Evolutionary conservation across 2,329 filamentous ascomycete genomes (phyloP).

Genomic region (Colletotrichum sp.): DNA sequence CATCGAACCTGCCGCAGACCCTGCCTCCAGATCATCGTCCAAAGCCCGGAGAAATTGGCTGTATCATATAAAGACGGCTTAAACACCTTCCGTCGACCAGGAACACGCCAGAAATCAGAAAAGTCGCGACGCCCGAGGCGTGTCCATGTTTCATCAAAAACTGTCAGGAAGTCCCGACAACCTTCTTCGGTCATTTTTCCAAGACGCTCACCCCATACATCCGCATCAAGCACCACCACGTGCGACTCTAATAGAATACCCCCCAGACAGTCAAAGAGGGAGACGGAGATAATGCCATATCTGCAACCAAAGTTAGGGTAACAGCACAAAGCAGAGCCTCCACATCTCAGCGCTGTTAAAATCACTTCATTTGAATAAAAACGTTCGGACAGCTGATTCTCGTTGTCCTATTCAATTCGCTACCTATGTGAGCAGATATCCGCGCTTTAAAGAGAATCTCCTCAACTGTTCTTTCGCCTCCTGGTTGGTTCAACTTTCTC

Average conservation of each 20-base stretch:
- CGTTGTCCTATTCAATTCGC: rapidly evolving
- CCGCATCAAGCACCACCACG: not conserved
- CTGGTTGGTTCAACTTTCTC: too few relatives aligned
- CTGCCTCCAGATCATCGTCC: rapidly evolving
- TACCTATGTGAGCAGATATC: not conserved
- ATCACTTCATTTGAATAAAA: not conserved
- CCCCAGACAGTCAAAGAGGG: rapidly evolving
- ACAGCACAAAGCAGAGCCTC: not conserved
- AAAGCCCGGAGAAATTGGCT: not conserved
- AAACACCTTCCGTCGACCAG: rapidly evolving
- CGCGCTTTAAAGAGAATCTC: not conserved
- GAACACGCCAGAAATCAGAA: rapidly evolving
- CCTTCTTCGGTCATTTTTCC: not conserved
- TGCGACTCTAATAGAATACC: not conserved
- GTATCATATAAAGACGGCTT: rapidly evolving
- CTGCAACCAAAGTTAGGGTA: rapidly evolving
- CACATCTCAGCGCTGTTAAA: rapidly evolving
- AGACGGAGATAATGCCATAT: not conserved
- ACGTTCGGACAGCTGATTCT: not conserved
- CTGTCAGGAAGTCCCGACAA: rapidly evolving
- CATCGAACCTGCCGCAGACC: rapidly evolving
- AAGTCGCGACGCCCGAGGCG: too few relatives aligned
- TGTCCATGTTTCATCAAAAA: too few relatives aligned
- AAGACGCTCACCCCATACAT: too few relatives aligned
- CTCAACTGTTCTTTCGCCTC: not conserved